A percentile compares a stretch with the other conserved stretches of the same genome.
phyloP scores from a whole-genome alignment of 352 stramenopile genomes.

The Globisporangium orthogonon region DNA sequence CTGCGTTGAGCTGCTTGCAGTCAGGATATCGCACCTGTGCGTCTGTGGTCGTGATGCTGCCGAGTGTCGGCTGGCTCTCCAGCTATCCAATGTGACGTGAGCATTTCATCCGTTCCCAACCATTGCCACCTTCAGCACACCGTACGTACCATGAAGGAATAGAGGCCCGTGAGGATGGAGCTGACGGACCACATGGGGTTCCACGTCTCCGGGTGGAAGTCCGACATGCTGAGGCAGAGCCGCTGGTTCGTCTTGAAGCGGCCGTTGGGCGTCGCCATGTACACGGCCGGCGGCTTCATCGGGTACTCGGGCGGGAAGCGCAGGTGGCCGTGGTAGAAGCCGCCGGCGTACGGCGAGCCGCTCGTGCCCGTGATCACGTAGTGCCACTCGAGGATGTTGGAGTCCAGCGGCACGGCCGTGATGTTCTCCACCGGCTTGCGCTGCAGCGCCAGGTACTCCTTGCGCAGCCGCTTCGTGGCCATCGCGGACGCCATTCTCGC shows the following conservation, averaged over 20 bases:
- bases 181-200: slow-evolving; percentile 93
- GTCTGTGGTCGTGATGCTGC: slow-evolving; percentile 74
- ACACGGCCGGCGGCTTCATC: slow-evolving; percentile 90
- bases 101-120: too few species aligned
- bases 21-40: slow-evolving; percentile 31
- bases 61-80: slow-evolving; percentile 78
- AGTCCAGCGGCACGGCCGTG: slow-evolving; percentile 76
- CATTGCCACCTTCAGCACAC: neutral
- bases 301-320: slow-evolving; percentile 92
- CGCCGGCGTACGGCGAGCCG: slow-evolving; percentile 74
- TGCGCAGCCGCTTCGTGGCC: slow-evolving; percentile 86
- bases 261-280: slow-evolving; percentile 93
- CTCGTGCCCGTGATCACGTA: slow-evolving; percentile 85
- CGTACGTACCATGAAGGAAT: slow-evolving; percentile 89
- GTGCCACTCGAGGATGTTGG: slow-evolving; percentile 95
- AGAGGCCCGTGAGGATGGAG: slow-evolving; percentile 93
- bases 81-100: slow-evolving; percentile 18
- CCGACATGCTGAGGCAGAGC: slow-evolving; percentile 93
- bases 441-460: slow-evolving; percentile 86
- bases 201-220: slow-evolving; percentile 94
- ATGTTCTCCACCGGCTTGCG: slow-evolving; percentile 89
- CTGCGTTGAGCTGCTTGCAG: too few species aligned
- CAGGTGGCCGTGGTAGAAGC: slow-evolving; percentile 89
- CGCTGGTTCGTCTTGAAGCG: slow-evolving; percentile 90
- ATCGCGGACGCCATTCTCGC: slow-evolving; percentile 57